Conservation (phyloP, 768 basidiomycete species). For the Harrya chromipes region DNA sequence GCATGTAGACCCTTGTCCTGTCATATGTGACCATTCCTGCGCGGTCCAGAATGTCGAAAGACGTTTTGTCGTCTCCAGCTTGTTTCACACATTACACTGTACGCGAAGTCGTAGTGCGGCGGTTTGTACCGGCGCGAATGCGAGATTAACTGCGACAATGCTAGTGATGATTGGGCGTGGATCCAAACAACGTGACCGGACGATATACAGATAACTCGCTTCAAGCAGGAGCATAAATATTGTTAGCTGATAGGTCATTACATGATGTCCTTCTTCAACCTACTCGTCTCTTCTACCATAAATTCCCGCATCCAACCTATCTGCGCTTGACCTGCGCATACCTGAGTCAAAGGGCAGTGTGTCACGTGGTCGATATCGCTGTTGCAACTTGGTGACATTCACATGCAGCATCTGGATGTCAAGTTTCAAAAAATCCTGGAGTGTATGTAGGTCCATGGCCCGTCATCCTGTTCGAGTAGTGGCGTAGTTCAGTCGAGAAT, state of each 20-base stretch:
- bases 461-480: neutral
- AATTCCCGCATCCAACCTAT: constrained; percentile 3
- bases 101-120: constrained; percentile 75
- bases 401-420: neutral
- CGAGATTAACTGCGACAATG: constrained; percentile 66
- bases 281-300: neutral
- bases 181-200: too few relatives aligned
- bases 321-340: neutral
- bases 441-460: neutral
- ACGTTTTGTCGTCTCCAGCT: constrained; percentile 63
- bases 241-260: constrained; percentile 14
- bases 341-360: neutral
- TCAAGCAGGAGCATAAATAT: neutral
- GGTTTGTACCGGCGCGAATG: constrained; percentile 93
- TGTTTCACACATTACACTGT: constrained; percentile 77
- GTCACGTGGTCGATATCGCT: neutral
- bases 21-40: constrained; percentile 93
- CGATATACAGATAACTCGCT: neutral
- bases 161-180: neutral
- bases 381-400: neutral
- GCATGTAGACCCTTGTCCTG: constrained; percentile 76
- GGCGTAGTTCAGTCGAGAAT: neutral
- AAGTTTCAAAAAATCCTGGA: neutral
- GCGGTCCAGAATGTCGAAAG: constrained; percentile 47
- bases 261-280: constrained; percentile 6